Evolutionary conservation across 768 basidiomycete species (phyloP), one percentile per base, ranked within the genome.

Genomic region (Auriculariales sp.): DNA sequence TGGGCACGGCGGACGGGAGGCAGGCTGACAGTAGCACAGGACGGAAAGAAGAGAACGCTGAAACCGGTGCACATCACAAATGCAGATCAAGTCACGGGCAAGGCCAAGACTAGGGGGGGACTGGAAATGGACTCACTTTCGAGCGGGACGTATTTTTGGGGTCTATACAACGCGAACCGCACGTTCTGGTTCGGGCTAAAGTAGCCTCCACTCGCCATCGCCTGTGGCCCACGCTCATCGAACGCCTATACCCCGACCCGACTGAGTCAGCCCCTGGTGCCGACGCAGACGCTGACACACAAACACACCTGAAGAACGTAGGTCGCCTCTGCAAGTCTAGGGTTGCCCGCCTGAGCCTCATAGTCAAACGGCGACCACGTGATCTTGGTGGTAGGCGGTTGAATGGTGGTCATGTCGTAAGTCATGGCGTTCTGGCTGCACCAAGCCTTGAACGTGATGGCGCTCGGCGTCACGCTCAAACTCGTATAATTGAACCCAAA

Each of bases 401-500:
- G 69, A 3, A 91, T 75, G 27, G 85, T 81, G 2, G 87, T 89
- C 7, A 94, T 85, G 14, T 87, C 77, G 62, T 90, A 97, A 1
- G 89, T 92, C 64, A 86, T 87, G 2, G 86, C 86, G 59, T 93
- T 92, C 14, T 64, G 63, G 12, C 80, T 79, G 64, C 85, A 84
- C 36, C 81, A 72, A 27, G 91, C 91, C 32, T 78, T 77, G 53
- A 94, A 71, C 12, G 91, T 93, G 52, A 94, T 73, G 55, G 71
- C 71, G 3, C 78, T 75, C 0, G 91, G 91, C 0, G 75, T 79
- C 34, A 70, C 74, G 55, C 83, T 66, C 34, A 97, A 68, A 51
- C 71, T 71, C 14, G 87, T 88, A 58, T 90, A 75, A 65, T 89
- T 90, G 93, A 91, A 95, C 10, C 74, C 92, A 62, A 95, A 88